Percentiles rank a stretch among this genome's conserved stretches.
phyloP scores from a whole-genome alignment of 2,329 filamentous ascomycete species.

The Gremmenia infestans region DNA sequence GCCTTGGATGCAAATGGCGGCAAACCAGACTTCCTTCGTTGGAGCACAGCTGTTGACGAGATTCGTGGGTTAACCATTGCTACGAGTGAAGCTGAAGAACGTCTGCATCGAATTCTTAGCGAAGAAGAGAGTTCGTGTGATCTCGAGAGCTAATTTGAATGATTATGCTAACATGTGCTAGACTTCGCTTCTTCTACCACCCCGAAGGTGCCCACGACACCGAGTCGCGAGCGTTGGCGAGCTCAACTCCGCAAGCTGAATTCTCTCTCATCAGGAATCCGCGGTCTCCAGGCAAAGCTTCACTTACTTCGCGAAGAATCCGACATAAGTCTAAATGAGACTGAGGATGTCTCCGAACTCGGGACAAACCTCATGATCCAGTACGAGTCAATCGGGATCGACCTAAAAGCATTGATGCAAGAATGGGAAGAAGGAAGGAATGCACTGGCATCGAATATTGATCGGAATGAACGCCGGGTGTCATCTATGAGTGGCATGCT shows the following conservation, averaged over 20 bases:
- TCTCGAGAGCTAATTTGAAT: background rate
- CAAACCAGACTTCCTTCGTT: constrained; percentile 69
- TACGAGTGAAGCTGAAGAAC: constrained; percentile 58
- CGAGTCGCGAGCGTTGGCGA: constrained; percentile 77
- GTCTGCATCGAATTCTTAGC: constrained; percentile 62
- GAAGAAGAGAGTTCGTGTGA: constrained; percentile 70
- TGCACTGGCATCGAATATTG: constrained; percentile 75
- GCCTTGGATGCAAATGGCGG: constrained; percentile 80
- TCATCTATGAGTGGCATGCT: constrained; percentile 53
- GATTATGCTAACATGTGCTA: constrained; percentile 30
- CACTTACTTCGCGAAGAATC: constrained; percentile 88
- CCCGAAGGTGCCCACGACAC: constrained; percentile 58
- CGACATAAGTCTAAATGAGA: constrained; percentile 69
- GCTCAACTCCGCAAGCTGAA: constrained; percentile 85
- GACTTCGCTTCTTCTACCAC: constrained; percentile 51
- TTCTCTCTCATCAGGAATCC: constrained; percentile 82
- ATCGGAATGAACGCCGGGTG: constrained; percentile 69
- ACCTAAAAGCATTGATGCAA: constrained; percentile 73
- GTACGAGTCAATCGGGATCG: constrained; percentile 89
- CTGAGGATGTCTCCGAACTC: constrained; percentile 67
- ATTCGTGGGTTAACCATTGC: constrained; percentile 60
- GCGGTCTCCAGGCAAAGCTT: constrained; percentile 90
- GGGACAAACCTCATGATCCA: constrained; percentile 76
- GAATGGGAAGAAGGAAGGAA: constrained; percentile 86
- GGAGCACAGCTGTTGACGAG: constrained; percentile 72